Percentiles rank a stretch among this genome's conserved stretches.
phyloP scores from a whole-genome alignment of 2,329 filamentous ascomycete species.

The Bipolaris sorokiniana region DNA sequence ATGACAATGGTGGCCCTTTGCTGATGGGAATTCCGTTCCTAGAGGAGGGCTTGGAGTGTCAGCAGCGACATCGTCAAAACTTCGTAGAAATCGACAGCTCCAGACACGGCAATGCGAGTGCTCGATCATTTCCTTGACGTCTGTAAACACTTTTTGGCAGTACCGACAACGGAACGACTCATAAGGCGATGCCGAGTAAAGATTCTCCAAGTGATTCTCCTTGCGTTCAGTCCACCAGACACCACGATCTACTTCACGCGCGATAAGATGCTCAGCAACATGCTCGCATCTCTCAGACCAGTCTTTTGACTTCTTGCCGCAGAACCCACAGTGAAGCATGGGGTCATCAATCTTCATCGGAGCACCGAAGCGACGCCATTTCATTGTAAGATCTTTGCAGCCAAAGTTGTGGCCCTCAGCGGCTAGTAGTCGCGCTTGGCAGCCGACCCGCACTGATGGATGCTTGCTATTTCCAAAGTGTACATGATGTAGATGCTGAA shows the following conservation, averaged over 20 bases:
- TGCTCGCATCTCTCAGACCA: constrained; percentile 44
- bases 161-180: constrained; percentile 45
- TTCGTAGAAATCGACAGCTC: constrained; percentile 45
- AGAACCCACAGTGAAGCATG: constrained; percentile 47
- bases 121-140: constrained; percentile 39
- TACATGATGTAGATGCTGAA: constrained; percentile 46
- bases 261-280: constrained; percentile 41
- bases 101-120: constrained; percentile 45
- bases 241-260: constrained; percentile 36
- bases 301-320: constrained; percentile 39
- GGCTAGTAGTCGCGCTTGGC: constrained; percentile 38
- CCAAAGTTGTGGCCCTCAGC: constrained; percentile 42
- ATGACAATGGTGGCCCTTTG: constrained; percentile 46
- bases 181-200: constrained; percentile 35
- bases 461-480: constrained; percentile 45
- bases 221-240: constrained; percentile 43
- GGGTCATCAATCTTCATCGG: constrained; percentile 45
- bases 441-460: constrained; percentile 42
- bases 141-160: constrained; percentile 42
- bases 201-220: constrained; percentile 44
- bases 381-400: constrained; percentile 46
- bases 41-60: constrained; percentile 42
- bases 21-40: constrained; percentile 42
- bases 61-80: constrained; percentile 43
- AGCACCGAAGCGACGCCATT: constrained; percentile 44